phyloP scores from a whole-genome alignment of 1,139 yeast genomes.

The Pichia sp. region DNA sequence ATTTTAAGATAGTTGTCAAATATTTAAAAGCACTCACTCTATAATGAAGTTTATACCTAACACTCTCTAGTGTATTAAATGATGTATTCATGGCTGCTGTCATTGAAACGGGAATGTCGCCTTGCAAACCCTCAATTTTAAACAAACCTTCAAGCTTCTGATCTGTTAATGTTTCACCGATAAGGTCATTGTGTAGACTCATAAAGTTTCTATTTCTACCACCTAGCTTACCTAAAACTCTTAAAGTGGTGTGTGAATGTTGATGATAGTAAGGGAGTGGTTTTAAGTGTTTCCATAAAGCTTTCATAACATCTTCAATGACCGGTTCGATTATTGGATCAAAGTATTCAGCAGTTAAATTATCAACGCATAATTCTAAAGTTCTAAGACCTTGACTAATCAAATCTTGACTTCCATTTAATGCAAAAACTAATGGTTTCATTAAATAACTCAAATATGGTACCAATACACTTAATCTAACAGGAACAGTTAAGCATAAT shows the following conservation, averaged over 20 bases:
- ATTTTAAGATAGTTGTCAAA: conserved; percentile 56
- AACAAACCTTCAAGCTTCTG: conserved; percentile 67
- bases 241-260: conserved; percentile 88
- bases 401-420: conserved; percentile 85
- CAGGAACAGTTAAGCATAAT: conserved; percentile 92
- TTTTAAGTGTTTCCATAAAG: conserved; percentile 83
- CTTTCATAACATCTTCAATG: conserved; percentile 86
- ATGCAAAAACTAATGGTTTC: conserved; percentile 84
- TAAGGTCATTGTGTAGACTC: conserved; percentile 62
- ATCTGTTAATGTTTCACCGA: conserved; percentile 49
- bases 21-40: conserved; percentile 73
- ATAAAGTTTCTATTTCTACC: conserved; percentile 88
- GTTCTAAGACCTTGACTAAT: conserved; percentile 93
- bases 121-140: conserved; percentile 61
- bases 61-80: conserved; percentile 57
- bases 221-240: conserved; percentile 91
- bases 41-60: conserved; percentile 58
- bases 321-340: conserved; percentile 97
- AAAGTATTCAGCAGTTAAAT: conserved; percentile 89
- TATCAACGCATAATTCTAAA: conserved; percentile 93
- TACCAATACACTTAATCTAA: conserved; percentile 81
- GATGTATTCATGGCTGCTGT: conserved; percentile 84
- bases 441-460: conserved; percentile 86
- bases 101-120: conserved; percentile 60
- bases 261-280: conserved; percentile 92